Base-by-base conservation (phyloP, 192 early-diverging fungal genomes). In the Gryganskiella cystojenkinii region DNA sequence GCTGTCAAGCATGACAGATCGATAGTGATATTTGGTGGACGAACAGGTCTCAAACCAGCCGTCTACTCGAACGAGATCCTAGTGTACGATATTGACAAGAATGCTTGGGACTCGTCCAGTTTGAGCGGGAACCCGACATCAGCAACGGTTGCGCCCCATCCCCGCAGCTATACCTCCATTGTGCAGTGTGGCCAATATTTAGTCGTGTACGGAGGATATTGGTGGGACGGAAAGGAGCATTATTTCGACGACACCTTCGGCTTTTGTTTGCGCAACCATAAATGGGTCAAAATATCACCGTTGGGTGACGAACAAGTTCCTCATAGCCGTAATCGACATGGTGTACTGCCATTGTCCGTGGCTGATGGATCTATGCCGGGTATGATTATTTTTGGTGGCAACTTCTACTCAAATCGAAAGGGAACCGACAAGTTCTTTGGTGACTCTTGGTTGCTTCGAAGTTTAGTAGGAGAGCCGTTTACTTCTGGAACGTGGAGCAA, bases 41-140 rank as follows among this genome's bases (percentile, higher is more conserved):
- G 66, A 58, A 68, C 66, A 34, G 66, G 66, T 59, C 47, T 68
- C 33, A 43, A 68, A 31, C 66, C 66, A 53, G 66, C 66, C 27
- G 56, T 68, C 34, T 68, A 68, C 45, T 68, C 66, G 31, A 68
- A 52, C 56, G 66, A 68, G 56, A 51, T 68, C 56, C 66, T 68
- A 14, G 47, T 4, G 47, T 68, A 68, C 25, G 56, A 68, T 42
- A 50, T 68, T 52, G 66, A 68, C 66, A 44, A 34, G 24, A 59
- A 68, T 43, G 17, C 3, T 0, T 68, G 66, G 66, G 35, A 19
- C 3, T 58, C 47, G 30, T 34, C 58, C 34, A 58, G 58, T 35
- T 28, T 24, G 56, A 30, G 33, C 33, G 34, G 58, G 34, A 20
- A 42, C 56, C 6, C 66, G 5, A 13, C 37, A 9, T 5, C 37